A percentile compares a stretch with the other conserved stretches of the same genome.
Evolutionary conservation across 352 stramenopile species (phyloP).

Genomic region (Achlya hypogyna): DNA sequence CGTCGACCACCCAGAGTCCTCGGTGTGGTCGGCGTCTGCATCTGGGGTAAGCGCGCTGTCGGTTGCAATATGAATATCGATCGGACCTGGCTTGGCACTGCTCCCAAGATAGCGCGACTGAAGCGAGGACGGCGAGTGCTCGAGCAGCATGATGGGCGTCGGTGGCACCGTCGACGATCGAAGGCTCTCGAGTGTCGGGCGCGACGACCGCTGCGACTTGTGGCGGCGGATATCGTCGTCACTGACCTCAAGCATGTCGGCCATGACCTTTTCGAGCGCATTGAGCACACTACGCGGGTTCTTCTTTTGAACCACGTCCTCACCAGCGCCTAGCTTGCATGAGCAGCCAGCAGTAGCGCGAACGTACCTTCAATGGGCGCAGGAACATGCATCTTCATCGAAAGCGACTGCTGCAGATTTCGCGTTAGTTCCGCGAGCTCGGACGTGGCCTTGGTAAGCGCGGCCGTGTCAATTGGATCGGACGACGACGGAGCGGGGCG

Average conservation of each 20-base stretch:
- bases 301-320: neutral
- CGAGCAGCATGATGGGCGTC: slow-evolving; percentile 11
- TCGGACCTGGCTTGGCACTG: neutral
- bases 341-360: neutral
- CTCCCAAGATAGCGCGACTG: neutral
- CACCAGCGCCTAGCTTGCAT: neutral
- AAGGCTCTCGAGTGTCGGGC: slow-evolving; percentile 5
- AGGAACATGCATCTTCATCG: neutral
- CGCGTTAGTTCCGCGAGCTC: slow-evolving; percentile 54
- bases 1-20: slow-evolving; percentile 10
- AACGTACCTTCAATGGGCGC: slow-evolving; percentile 18
- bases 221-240: slow-evolving; percentile 6
- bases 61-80: no score
- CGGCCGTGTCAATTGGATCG: slow-evolving; percentile 36
- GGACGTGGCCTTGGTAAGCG: slow-evolving; percentile 21
- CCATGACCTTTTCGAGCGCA: slow-evolving; percentile 17
- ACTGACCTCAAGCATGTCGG: neutral
- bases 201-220: neutral
- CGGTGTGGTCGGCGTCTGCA: neutral
- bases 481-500: neutral
- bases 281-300: slow-evolving; percentile 10
- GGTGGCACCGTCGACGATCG: neutral
- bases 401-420: slow-evolving; percentile 48
- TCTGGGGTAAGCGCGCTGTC: neutral
- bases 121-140: slow-evolving; percentile 7